Evolutionary conservation across 495 filamentous ascomycete genomes (phyloP).

Genomic region (Pyronema omphalodes): DNA sequence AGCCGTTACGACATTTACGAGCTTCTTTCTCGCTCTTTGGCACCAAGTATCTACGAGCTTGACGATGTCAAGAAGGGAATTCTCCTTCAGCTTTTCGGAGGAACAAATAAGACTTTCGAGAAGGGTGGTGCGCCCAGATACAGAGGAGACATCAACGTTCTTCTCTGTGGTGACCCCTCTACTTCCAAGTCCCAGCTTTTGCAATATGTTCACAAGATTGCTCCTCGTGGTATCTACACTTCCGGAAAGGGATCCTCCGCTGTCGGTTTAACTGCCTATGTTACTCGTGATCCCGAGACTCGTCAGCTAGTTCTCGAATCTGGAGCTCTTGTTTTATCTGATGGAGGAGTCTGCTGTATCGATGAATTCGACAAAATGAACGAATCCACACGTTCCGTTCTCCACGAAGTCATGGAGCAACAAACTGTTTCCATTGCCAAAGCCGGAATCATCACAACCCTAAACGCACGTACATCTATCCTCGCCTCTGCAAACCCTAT

Average conservation of each 20-base stretch:
- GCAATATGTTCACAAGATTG: slow-evolving; percentile 95
- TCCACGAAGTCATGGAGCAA: slow-evolving; percentile 99
- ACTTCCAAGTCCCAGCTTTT: slow-evolving; percentile 97
- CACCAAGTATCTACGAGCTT: slow-evolving; percentile 92
- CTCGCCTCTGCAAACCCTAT: slow-evolving; percentile 95
- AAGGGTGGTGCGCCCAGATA: slow-evolving; percentile 92
- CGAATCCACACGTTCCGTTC: slow-evolving; percentile 80
- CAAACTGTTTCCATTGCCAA: slow-evolving; percentile 98
- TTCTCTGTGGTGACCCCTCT: slow-evolving; percentile 91
- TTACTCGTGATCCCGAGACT: slow-evolving; percentile 88
- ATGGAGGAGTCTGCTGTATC: slow-evolving; percentile 95
- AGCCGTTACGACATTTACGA: slow-evolving; percentile 81
- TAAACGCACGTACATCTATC: slow-evolving; percentile 88
- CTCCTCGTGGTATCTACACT: slow-evolving; percentile 92
- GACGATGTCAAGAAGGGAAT: slow-evolving; percentile 99
- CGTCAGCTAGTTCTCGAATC: slow-evolving; percentile 91
- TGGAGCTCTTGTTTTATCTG: slow-evolving; percentile 82
- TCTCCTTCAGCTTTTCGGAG: slow-evolving; percentile 85
- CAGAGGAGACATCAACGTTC: slow-evolving; percentile 91
- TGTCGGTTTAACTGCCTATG: slow-evolving; percentile 95
- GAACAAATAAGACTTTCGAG: slow-evolving; percentile 96
- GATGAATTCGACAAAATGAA: slow-evolving; percentile 99
- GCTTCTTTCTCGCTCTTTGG: slow-evolving; percentile 74
- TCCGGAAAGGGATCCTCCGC: slow-evolving; percentile 95
- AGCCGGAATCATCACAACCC: slow-evolving; percentile 93